Evolutionary conservation across 23 red algal genomes (phyloP), one percentile per base, ranked within the genome.

Genomic region (Gracilaria gracilis): DNA sequence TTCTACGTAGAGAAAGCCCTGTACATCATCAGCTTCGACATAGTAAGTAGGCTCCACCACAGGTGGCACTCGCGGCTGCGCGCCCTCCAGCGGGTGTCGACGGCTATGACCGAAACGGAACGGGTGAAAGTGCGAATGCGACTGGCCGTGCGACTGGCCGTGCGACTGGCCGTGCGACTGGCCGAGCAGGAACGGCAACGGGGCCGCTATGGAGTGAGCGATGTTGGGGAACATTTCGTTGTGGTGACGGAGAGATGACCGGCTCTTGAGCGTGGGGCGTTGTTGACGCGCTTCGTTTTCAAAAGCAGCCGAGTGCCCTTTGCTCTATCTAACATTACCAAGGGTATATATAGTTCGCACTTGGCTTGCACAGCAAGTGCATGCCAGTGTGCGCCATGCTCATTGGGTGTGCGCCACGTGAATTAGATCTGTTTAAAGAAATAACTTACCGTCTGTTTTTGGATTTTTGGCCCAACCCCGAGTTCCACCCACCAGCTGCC

Each of bases 31-130:
- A 23, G 72, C 50, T 51, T 77, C 72, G 2, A 50, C 20, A 20
- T 49, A 77, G 72, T 77, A 77, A 0, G 38, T 77, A 20, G 72
- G 72, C 34, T 77, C 72, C 16, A 77, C 72, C 6, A 77, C 72
- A 34, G 31, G 19, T 7, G 72, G 5, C 12, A 15, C 23, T 0
- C 23, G 40, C 17, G 13, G 4, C 15, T 77, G 3, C 21, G 4
- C 42, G 40, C 12, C 27, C 31, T 77, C 72, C 31, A 77, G 1
- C 23, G 72, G 23, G 72, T 51, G 72, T 23, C 72, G 72, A 4
- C 39, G 31, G 42, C 17, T 51, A 31, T 77, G 72, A 9, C 72
- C 72, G 72, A 49, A 51, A 35, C 72, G 40, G 42, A 49, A 51
- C 23, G 40, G 40, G n/a, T 46, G 72, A 51, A 46, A 46, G 72